Percentiles rank a stretch among this genome's conserved stretches.
These are phyloP conservation scores for Apiospora sp. DNA, from an alignment of 2,329 filamentous ascomycete species.

Conservation along the genomic window DNA sequence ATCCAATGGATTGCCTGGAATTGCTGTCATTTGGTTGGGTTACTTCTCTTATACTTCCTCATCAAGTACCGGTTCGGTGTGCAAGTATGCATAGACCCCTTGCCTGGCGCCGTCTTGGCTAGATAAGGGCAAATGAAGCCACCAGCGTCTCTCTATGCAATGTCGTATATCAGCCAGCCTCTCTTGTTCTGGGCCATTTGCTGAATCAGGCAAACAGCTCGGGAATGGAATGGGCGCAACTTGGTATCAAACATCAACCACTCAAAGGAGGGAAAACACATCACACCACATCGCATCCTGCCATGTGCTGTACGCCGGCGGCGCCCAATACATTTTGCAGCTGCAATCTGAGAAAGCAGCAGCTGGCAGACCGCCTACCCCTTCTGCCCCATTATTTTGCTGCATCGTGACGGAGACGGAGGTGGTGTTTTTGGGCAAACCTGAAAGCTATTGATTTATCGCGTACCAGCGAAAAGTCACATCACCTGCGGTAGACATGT, in stretches of 20 bases:
- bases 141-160: neutral
- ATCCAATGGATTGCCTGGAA: neutral
- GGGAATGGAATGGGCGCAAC: neutral
- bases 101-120: neutral
- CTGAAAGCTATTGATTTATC: neutral
- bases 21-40: too few species aligned
- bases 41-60: neutral
- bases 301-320: neutral
- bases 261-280: neutral
- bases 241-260: neutral
- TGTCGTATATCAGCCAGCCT: neutral
- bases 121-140: neutral
- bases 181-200: neutral
- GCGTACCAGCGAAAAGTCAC: neutral
- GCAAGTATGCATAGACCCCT: neutral
- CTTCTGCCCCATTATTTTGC: neutral
- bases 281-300: neutral
- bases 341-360: neutral
- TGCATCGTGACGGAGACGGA: slow-evolving; percentile 1
- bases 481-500: neutral
- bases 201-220: neutral
- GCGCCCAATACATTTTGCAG: neutral
- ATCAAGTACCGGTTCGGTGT: neutral
- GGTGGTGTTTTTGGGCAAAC: neutral
- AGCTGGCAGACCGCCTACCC: neutral